A percentile compares a stretch with the other conserved stretches of the same genome.
phyloP scores from a whole-genome alignment of 2,329 filamentous ascomycete genomes.

The Ophiostoma australiae region DNA sequence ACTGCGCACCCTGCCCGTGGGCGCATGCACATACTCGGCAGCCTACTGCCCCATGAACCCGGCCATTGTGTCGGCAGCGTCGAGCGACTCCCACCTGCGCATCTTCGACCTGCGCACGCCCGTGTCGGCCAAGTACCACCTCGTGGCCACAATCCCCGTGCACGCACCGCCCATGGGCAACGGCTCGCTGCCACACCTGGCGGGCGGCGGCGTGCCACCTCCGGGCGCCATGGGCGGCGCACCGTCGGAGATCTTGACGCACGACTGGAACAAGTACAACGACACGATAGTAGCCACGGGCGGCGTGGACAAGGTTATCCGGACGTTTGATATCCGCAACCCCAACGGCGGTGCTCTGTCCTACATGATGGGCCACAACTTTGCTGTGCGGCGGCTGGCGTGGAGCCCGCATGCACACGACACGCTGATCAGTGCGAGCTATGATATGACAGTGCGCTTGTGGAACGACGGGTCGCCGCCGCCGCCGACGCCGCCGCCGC shows the following conservation, averaged over 20 bases:
- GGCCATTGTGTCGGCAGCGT: constrained; percentile 77
- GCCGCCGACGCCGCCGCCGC: constrained; percentile 25
- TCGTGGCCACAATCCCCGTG: constrained; percentile 76
- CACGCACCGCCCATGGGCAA: constrained; percentile 55
- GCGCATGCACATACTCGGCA: constrained; percentile 91
- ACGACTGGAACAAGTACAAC: constrained; percentile 99
- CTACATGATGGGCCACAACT: constrained; percentile 78
- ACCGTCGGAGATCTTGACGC: constrained; percentile 82
- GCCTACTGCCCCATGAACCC: constrained; percentile 85
- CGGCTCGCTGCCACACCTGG: constrained; percentile 29
- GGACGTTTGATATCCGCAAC: constrained; percentile 84
- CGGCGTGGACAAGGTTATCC: constrained; percentile 80
- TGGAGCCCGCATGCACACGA: constrained; percentile 96
- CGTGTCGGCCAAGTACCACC: constrained; percentile 78
- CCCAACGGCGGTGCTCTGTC: constrained; percentile 67
- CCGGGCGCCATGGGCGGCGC: constrained; percentile 39
- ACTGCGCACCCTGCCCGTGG: constrained; percentile 80
- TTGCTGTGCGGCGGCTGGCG: constrained; percentile 76
- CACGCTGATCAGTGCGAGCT: constrained; percentile 80
- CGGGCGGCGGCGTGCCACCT: constrained; percentile 25
- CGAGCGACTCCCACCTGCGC: constrained; percentile 81
- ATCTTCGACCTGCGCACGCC: constrained; percentile 90
- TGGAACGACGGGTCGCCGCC: constrained; percentile 70
- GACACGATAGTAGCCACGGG: constrained; percentile 78
- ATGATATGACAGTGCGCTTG: constrained; percentile 94